phyloP scores from a whole-genome alignment of 2,329 filamentous ascomycete genomes.

The Penicillium fuscoglaucum region DNA sequence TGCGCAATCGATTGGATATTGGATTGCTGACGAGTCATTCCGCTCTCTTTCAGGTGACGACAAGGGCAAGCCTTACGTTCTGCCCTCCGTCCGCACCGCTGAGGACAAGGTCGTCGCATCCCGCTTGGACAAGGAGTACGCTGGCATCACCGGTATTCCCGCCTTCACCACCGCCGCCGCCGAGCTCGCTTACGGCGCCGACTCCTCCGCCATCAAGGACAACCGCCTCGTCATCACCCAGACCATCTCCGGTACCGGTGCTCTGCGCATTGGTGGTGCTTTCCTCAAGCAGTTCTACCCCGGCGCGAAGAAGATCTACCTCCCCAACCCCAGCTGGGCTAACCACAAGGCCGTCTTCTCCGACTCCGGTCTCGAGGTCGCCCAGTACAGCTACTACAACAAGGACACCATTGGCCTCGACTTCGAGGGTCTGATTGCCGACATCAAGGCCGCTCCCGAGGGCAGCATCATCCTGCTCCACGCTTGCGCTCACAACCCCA shows the following conservation, averaged over 20 bases:
- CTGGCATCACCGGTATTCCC: slow-evolving; percentile 93
- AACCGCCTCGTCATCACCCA: slow-evolving; percentile 87
- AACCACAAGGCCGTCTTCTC: slow-evolving; percentile 97
- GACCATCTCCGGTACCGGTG: slow-evolving; percentile 96
- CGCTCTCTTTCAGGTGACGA: slow-evolving; percentile 62
- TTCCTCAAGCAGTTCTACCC: slow-evolving; percentile 93
- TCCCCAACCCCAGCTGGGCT: slow-evolving; percentile 94
- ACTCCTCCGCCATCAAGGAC: slow-evolving; percentile 72
- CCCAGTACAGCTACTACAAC: slow-evolving; percentile 99
- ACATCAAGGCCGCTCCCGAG: slow-evolving; percentile 84
- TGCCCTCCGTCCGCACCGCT: slow-evolving; percentile 86
- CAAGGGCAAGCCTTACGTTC: slow-evolving; percentile 95
- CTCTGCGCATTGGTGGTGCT: slow-evolving; percentile 88
- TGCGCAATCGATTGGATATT: not conserved
- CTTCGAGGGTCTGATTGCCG: slow-evolving; percentile 88
- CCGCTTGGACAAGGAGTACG: slow-evolving; percentile 93
- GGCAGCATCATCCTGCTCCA: slow-evolving; percentile 91
- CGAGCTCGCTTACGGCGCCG: slow-evolving; percentile 81
- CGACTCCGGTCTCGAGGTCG: slow-evolving; percentile 85
- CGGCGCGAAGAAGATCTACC: slow-evolving; percentile 90
- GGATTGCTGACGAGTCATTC: not conserved
- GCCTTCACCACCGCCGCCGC: slow-evolving; percentile 92
- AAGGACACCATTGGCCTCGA: slow-evolving; percentile 97
- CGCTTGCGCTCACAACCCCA: slow-evolving; percentile 97
- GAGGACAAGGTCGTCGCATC: slow-evolving; percentile 81